Base-by-base conservation (phyloP, 192 early-diverging fungal genomes). In the Podila verticillata region DNA sequence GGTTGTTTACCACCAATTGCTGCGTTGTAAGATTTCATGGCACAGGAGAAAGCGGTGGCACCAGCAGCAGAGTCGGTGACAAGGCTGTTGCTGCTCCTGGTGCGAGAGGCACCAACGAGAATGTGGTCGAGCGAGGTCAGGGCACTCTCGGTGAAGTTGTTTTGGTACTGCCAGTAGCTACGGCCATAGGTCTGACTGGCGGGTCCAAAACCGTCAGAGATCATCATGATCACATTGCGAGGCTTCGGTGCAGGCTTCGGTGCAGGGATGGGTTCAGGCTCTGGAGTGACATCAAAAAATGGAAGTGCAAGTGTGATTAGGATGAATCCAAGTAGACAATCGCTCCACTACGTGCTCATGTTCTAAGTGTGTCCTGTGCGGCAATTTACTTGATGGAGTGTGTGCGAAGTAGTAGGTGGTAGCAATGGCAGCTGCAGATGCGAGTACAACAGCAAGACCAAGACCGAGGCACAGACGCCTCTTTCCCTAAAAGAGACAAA, bases 21-120 rank as follows among this genome's bases (percentile, higher is more conserved):
- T 20, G 90, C 94, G 73, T 99, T 99, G 84, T 96, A 98, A 1
- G 95, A 88, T 87, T 99, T 99, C 28, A 91, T 68, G 8, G 84
- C 91, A 82, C 97, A 98, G 12, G 96, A 87, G 73, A 95, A 98
- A 0, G 98, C 98, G 0, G 98, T 99, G 0, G 97, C 98, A 4
- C 98, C 98, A 34, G 98, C 96, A 15, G 98, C 98, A 49, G 93
- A 95, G 82, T 99, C 98, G 0, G 98, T 98, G 5, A 99, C 88
- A 20, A 98, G 85, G 39, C 92, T 93, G 80, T 73, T 68, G 47
- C 89, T 90, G 54, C 92, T 94, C 32, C 93, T 87, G 15, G 98
- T 99, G 36, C 98, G 92, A 17, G 95, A 96, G n/a, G 92, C 74
- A 20, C 98, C 97, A 20, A 98, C 93, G 58, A 90, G 84, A n/a